Evolutionary conservation across 2,329 filamentous ascomycete genomes (phyloP), one percentile per base, ranked within the genome.

Genomic region (Apiospora phragmitis): DNA sequence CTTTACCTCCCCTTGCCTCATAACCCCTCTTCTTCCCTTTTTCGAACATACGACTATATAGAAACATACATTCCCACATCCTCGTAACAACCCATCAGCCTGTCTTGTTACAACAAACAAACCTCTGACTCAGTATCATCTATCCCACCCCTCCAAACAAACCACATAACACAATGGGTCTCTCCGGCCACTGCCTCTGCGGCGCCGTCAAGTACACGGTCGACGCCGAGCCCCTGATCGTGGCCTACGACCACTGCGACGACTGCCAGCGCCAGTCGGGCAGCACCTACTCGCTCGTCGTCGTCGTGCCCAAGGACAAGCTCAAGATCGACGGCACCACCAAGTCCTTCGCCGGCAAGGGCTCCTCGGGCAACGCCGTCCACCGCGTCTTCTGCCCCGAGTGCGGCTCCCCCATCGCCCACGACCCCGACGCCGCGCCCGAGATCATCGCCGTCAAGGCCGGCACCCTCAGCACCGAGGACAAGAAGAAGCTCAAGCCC

Each of bases 221-320:
- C 75, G 78, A 80, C 69, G 75, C 76, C 62, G 75, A 76, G 4
- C 79, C 79, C 66, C 71, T 77, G 73, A 77, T 80, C 71, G 82
- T 88, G 68, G 90, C 87, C 73, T 92, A 92, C 80, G 91, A 92
- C 79, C 90, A 92, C 84, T 92, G 90, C 77, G 90, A 92, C 78
- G 90, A 92, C 82, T 92, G 90, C 86, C 90, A 92, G 82, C 89
- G 90, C 77, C 90, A 92, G 82, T 87, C 82, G 68, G 90, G 90
- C 74, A 92, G 89, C 24, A 91, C 90, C 71, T 92, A 92, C 81
- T 92, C 90, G 69, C 89, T 92, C 71, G 90, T 92, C 73, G 84
- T 74, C 70, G 89, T 92, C 72, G 90, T 92, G 71, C 88, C 86
- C 78, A 92, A 92, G 83, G 89, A 88, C 77, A 89, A 90, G 81